These are phyloP conservation scores for Penicillium bovifimosum DNA, from an alignment of 495 filamentous ascomycete genomes.

Conservation along the genomic window DNA sequence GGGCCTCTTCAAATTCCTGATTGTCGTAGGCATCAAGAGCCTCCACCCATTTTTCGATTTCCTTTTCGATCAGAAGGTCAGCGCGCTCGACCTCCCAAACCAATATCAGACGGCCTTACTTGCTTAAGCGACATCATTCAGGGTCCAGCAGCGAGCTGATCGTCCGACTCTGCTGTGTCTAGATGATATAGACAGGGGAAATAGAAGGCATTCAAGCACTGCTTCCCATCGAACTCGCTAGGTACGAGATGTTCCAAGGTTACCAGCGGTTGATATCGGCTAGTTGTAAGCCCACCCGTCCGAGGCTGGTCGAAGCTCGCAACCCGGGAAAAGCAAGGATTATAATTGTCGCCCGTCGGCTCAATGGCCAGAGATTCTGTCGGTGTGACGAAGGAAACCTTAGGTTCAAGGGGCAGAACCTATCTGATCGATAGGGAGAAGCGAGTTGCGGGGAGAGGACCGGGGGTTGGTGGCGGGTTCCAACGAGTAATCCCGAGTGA, in stretches of 20 bases:
- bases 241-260: not conserved
- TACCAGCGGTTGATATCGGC: not conserved
- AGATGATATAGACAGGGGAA: not conserved
- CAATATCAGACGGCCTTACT: constrained; percentile 15
- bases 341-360: constrained; percentile 9
- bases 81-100: not conserved
- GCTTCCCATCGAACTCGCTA: constrained; percentile 3
- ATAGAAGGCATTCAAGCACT: not conserved
- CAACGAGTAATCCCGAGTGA: not conserved
- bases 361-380: not conserved
- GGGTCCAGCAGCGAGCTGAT: not conserved
- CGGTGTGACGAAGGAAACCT: constrained; percentile 9
- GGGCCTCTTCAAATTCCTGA: constrained; percentile 86
- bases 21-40: constrained; percentile 90
- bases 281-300: not conserved
- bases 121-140: constrained; percentile 39
- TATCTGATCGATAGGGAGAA: not conserved
- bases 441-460: not conserved
- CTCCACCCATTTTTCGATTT: constrained; percentile 98
- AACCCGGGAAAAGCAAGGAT: constrained; percentile 2
- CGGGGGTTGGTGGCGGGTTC: not conserved
- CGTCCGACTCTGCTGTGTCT: not conserved
- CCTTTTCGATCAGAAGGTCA: constrained; percentile 48
- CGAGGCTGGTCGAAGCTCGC: not conserved
- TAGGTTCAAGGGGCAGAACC: not conserved